Evolutionary conservation across 176 grass and related monocot species (phyloP), one percentile per base, ranked within the genome.

Genomic region (Paspalum notatum): DNA sequence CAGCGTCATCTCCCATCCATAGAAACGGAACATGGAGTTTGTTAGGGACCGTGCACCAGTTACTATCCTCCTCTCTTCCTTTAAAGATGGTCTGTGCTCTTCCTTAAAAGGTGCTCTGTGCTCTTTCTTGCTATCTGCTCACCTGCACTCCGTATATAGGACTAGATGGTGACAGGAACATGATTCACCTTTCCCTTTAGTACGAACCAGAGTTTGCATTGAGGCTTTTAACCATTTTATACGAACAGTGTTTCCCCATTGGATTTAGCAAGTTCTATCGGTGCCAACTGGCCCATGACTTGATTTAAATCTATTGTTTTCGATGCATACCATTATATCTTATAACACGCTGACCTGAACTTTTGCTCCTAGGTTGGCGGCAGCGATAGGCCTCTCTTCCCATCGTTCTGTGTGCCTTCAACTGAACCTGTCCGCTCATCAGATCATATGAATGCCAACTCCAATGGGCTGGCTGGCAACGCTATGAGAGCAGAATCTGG

Each of bases 401-500:
- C 87, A 78, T 72, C 89, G 58, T 92, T 92, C 74, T 64, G 84
- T 25, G 75, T 82, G 72, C 82, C 91, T 74, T 83, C 67, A n/a
- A 88, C 78, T 18, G 68, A 80, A 76, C 67, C 89, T 7, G 54
- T 59, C 53, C 84, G 60, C 57, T 76, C 72, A 12, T 65, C 89
- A 26, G 78, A 93, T 66, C 81, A 84, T 12, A 74, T 71, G 54
- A 89, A 80, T 68, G 25, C 77, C 49, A 59, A 71, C 62, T 85
- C 83, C 10, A 91, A 81, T 76, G 37, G 45, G 6, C 20, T 7
- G 61, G 18, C 56, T 71, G 41, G 45, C 52, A 75, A 43, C 27
- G 67, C 47, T 68, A 24, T 55, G 67, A 68, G 80, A 80, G 46
- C 61, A 75, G 77, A 80, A 64, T 86, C 87, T 63, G 84, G 85